phyloP scores from a whole-genome alignment of 2,329 filamentous ascomycete genomes.

The Aureobasidium mangrovei region DNA sequence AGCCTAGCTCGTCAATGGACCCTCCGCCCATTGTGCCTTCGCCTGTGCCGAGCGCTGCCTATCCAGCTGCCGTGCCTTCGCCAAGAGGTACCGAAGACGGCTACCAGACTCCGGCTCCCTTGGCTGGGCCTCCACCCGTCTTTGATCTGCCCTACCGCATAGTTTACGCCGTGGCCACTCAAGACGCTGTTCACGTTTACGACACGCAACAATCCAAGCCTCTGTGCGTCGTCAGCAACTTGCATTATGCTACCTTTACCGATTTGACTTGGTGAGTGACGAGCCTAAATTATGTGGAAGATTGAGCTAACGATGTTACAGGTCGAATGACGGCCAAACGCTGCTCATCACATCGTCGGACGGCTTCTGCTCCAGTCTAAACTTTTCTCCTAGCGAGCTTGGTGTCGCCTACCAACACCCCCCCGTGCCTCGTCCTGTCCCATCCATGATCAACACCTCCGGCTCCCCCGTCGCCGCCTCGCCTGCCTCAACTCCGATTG shows the following conservation, averaged over 20 bases:
- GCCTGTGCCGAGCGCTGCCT: conserved; percentile 37
- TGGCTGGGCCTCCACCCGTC: conserved; percentile 45
- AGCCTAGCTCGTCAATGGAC: conserved; percentile 64
- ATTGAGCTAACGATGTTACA: conserved; percentile 29
- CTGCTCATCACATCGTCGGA: conserved; percentile 96
- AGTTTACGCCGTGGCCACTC: conserved; percentile 92
- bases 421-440: conserved; percentile 28
- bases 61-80: conserved; percentile 42
- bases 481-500: conserved; percentile 16
- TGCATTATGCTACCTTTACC: conserved; percentile 96
- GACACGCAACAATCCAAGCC: conserved; percentile 96
- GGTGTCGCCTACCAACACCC: conserved; percentile 72
- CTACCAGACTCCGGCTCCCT: conserved; percentile 44
- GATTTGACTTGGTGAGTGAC: conserved; percentile 77
- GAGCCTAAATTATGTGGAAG: background rate
- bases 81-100: conserved; percentile 45
- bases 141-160: conserved; percentile 88
- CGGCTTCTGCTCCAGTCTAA: conserved; percentile 88
- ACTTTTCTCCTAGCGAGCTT: conserved; percentile 75
- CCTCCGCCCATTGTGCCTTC: conserved; percentile 58
- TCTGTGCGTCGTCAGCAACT: conserved; percentile 87
- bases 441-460: conserved; percentile 26
- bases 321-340: conserved; percentile 67
- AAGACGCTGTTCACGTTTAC: conserved; percentile 89
- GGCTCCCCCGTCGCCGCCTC: conserved; percentile 30